Evolutionary conservation across 805 yeast species (phyloP).

Genomic region (Saccharomycopsis sp.): DNA sequence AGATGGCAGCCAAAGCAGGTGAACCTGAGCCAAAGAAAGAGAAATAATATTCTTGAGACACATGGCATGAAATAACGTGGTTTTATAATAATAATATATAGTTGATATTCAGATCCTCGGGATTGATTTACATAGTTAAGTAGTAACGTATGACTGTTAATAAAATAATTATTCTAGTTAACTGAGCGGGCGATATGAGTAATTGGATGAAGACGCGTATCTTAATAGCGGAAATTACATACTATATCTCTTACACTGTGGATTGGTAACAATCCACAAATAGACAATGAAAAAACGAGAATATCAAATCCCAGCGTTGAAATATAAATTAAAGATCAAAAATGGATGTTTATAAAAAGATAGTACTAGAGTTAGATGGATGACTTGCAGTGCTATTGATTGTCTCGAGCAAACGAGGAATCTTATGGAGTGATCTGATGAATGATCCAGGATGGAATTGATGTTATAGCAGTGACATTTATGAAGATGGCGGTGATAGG

Average conservation of each 20-base stretch:
- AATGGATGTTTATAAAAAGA: background rate
- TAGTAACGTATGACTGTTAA: too few species aligned
- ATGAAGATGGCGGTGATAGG: background rate
- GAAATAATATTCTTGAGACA: background rate
- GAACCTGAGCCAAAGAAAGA: background rate
- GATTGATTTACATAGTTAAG: too few species aligned
- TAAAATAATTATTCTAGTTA: too few species aligned
- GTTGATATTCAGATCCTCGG: too few species aligned
- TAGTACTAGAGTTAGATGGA: background rate
- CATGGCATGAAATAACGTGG: too few species aligned
- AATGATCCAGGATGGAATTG: background rate
- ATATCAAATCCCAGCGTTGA: background rate
- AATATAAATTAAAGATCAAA: background rate
- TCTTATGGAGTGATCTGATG: background rate
- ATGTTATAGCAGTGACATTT: background rate
- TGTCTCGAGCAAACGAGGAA: background rate
- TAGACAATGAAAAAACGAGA: background rate
- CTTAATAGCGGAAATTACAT: too few species aligned
- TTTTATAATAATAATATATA: too few species aligned
- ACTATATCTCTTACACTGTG: too few species aligned
- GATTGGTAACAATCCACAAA: background rate
- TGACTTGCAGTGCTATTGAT: background rate
- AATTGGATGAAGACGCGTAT: too few species aligned
- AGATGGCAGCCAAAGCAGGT: slow-evolving; percentile 31
- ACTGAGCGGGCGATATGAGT: too few species aligned